Evolutionary conservation across 2,329 filamentous ascomycete species (phyloP), one percentile per base, ranked within the genome.

Genomic region (Ramularia collo-cygni): DNA sequence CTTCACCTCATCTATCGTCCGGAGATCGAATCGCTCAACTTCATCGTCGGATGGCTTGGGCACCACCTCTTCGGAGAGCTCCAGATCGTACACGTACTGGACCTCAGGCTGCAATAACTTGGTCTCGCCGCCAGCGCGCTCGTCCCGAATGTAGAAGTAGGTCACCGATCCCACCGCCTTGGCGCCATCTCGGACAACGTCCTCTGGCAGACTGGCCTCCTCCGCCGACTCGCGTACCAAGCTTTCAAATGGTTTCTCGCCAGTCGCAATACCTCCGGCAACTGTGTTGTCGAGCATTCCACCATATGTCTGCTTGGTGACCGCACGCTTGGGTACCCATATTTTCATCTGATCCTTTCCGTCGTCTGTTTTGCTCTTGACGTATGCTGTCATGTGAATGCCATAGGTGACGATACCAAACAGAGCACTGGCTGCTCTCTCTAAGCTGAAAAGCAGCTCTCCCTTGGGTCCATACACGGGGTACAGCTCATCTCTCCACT

Each of bases 251-350:
- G 85, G 83, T 15, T 73, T 73, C 61, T 95, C 89, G 10, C 81
- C 83, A 0, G 85, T 85, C 60, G 83, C 80, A 51, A 96, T 80
- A 0, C 87, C 85, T 3, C 85, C 85, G 0, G 89, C 92, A 5
- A 94, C 92, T 1, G 88, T 88, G 62, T 96, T 98, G 64, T 98
- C 92, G 50, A 98, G 71, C 71, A 95, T 89, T n/a, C 83, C 76
- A 0, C 83, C 82, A 58, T 90, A 98, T 0, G 88, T 95, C 51
- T 85, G 78, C 69, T 96, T 98, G 43, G 70, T 76, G 36, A 70
- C 71, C 9, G 88, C 77, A 8, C 92, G 75, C 32, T 81, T 75
- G 3, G 92, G 85, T 2, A 94, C 77, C 90, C 92, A 96, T 28
- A 98, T 71, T 56, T 79, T 81, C 31, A 94, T 65, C 13, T 80